Percentiles rank a stretch among this genome's conserved stretches.
These are phyloP conservation scores for Salix udensis DNA, from an alignment of 345 rosid species.

Conservation along the genomic window DNA sequence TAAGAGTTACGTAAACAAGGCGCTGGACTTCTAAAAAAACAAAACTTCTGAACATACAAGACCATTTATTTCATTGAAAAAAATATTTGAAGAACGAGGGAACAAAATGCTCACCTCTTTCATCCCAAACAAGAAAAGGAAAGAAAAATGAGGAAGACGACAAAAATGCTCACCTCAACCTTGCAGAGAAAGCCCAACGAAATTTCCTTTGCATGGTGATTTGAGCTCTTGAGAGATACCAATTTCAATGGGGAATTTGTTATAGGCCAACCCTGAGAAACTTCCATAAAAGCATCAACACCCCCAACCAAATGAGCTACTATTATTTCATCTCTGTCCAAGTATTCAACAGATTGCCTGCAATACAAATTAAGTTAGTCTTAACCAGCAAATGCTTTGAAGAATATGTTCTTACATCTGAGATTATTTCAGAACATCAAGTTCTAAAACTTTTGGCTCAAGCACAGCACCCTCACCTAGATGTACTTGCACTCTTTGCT, in stretches of 20 bases:
- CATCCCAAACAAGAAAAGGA: too few relatives aligned
- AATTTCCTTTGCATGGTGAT: conserved; percentile 43
- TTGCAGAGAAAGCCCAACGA: conserved; percentile 53
- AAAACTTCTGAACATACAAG: not conserved
- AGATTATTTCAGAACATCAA: not conserved
- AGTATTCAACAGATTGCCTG: conserved; percentile 69
- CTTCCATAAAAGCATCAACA: conserved; percentile 56
- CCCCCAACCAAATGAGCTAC: conserved; percentile 57
- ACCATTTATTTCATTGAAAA: not conserved
- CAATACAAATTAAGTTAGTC: conserved; percentile 13
- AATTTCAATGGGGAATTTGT: conserved; percentile 42
- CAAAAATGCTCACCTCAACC: conserved; percentile 48
- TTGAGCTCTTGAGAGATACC: conserved; percentile 45
- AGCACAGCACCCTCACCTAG: conserved; percentile 44
- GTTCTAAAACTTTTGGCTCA: not conserved
- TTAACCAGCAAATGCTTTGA: not conserved
- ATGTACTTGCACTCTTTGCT: conserved; percentile 47
- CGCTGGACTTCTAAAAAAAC: too few relatives aligned
- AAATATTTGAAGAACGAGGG: too few relatives aligned
- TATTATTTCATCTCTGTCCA: conserved; percentile 59
- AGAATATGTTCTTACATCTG: too few relatives aligned
- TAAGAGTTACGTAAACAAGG: too few relatives aligned
- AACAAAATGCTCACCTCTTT: not conserved
- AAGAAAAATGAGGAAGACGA: not conserved
- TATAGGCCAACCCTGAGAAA: conserved; percentile 72